A percentile compares a stretch with the other conserved stretches of the same genome.
Evolutionary conservation across 164 flowering plant genomes (phyloP).

Genomic region (Houttuynia cordata): DNA sequence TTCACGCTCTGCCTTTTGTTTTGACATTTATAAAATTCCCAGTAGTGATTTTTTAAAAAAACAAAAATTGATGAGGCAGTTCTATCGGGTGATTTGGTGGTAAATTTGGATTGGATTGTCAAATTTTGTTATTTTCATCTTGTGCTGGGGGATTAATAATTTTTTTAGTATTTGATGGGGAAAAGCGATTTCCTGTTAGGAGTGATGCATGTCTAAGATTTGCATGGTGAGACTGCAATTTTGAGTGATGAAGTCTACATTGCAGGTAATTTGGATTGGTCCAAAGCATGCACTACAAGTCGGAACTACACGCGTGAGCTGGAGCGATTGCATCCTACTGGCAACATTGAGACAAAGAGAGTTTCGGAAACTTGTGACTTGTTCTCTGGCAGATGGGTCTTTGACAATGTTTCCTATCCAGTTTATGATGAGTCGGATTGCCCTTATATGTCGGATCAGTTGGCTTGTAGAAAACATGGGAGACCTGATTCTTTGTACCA

Average conservation of each 20-base stretch:
- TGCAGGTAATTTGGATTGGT: constrained; percentile 55
- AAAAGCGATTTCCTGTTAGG: background rate
- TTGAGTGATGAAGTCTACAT: constrained; percentile 2
- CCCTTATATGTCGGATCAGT: constrained; percentile 93
- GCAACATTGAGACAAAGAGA: constrained; percentile 10
- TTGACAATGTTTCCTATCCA: constrained; percentile 61
- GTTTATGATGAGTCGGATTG: constrained; percentile 67
- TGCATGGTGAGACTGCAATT: background rate
- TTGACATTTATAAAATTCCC: no score
- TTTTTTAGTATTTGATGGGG: no score
- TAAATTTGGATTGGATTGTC: no score
- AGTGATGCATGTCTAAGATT: no score
- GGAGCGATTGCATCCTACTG: constrained; percentile 14
- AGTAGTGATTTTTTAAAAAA: no score
- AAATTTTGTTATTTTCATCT: no score
- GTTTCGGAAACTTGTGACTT: constrained; percentile 41
- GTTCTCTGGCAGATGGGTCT: constrained; percentile 83
- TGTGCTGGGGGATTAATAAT: no score
- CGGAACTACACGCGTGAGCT: constrained; percentile 31
- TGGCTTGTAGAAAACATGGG: constrained; percentile 87
- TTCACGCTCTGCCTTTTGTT: background rate
- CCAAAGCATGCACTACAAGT: constrained; percentile 43
- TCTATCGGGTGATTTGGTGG: background rate
- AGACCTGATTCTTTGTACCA: constrained; percentile 71
- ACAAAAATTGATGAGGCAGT: background rate